These are phyloP conservation scores for Grammothele lineata DNA, from an alignment of 768 basidiomycete species.

Conservation along the genomic window DNA sequence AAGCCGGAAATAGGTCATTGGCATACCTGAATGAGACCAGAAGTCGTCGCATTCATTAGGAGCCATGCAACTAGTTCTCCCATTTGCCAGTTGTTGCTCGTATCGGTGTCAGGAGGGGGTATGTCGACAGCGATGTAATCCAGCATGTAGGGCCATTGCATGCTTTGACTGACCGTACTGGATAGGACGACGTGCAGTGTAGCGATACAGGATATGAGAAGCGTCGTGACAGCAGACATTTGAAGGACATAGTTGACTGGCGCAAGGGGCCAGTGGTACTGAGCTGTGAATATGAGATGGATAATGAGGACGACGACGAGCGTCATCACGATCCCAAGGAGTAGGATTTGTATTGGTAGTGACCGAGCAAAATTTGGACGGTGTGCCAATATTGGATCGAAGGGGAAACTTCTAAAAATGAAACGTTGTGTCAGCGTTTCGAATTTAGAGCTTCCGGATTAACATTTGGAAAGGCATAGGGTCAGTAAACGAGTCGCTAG, in stretches of 20 bases:
- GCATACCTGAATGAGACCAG: constrained; percentile 80
- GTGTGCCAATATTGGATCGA: constrained; percentile 74
- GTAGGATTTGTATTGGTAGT: constrained; percentile 84
- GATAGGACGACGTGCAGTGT: constrained; percentile 74
- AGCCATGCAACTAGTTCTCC: constrained; percentile 76
- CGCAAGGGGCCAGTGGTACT: constrained; percentile 94
- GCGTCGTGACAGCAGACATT: constrained; percentile 73
- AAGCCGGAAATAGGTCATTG: too few relatives aligned
- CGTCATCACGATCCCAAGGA: constrained; percentile 81
- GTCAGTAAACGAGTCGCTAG: too few relatives aligned
- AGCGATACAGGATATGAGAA: constrained; percentile 73
- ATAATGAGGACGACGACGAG: constrained; percentile 82
- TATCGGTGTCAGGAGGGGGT: constrained; percentile 36
- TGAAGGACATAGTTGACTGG: constrained; percentile 91
- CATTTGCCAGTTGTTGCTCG: constrained; percentile 49
- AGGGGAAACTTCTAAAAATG: constrained; percentile 19
- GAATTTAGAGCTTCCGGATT: too few relatives aligned
- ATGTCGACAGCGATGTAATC: constrained; percentile 84
- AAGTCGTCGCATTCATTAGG: constrained; percentile 81
- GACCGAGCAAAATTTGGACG: constrained; percentile 84
- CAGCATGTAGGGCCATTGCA: constrained; percentile 93
- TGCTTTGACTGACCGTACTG: constrained; percentile 54
- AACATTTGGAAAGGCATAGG: too few relatives aligned
- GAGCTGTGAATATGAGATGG: constrained; percentile 91
- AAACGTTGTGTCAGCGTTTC: not conserved